Evolutionary conservation across 2,329 filamentous ascomycete genomes (phyloP), one percentile per base, ranked within the genome.

Genomic region (Fusarium stilboides): DNA sequence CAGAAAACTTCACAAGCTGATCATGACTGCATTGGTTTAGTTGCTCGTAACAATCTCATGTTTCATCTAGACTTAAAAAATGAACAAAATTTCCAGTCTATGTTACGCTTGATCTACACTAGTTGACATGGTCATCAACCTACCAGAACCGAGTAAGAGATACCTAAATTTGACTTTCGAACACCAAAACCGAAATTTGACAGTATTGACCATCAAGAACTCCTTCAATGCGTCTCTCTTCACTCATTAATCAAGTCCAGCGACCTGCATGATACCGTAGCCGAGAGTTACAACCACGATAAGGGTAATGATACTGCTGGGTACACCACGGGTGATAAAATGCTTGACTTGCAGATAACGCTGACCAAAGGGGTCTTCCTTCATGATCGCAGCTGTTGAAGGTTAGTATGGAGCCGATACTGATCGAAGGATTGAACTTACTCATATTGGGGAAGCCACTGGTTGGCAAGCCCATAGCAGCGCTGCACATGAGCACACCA

Each of bases 381-480:
- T 98, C 96, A 99, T 98, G 75, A 99, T 98, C 6, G 96, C 96
- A 76, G 96, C 94, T 97, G 51, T 17, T 43, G 9, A 10, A 47
- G 44, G 64, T 77, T 62, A 79, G 76, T 49, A 39, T 56, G 28
- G 14, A 12, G 45, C 33, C 34, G 12, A 45, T 28, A n/a, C 39
- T 15, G 22, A 42, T 19, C 44, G 28, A 6, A 10, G 19, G 15
- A 49, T 15, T 36, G 13, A 45, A 92, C 94, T 86, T 88, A 97
- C 94, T 99, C 96, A 99, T 99, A 74, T 99, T 99, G 3, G 96
- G 96, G 83, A 99, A 99, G 10, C 96, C 97, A 77, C 91, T 95
- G 0, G 96, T 99, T 4, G 96, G 96, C 80, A 99, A 81, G 14
- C 91, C 96, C 96, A 99, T 99, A 3, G 80, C 96, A n/a, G 94